Evolutionary conservation across 2,329 filamentous ascomycete genomes (phyloP).

Genomic region (Paraconiothyrium brasiliense): DNA sequence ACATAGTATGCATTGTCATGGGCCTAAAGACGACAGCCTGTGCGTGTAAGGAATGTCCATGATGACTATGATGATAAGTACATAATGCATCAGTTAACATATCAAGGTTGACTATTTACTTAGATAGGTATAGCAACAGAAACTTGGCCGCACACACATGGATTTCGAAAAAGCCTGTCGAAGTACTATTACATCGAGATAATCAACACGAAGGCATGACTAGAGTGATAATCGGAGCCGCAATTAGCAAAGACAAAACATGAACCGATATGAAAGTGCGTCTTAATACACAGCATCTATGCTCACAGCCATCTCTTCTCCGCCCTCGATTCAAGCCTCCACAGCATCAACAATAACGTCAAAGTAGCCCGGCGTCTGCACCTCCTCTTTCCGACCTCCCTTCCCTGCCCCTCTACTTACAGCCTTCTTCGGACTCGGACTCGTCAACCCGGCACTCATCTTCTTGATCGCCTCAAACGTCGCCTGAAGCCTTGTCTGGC

Average conservation of each 20-base stretch:
- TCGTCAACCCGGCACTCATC: constrained; percentile 33
- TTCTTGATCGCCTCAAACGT: constrained; percentile 41
- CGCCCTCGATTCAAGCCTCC: neutral
- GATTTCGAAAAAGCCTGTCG: too few species aligned
- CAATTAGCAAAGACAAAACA: neutral
- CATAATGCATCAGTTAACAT: too few species aligned
- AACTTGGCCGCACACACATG: too few species aligned
- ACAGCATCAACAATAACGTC: constrained; percentile 28
- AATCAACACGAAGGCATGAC: neutral
- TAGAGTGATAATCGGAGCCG: neutral
- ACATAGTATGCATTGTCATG: too few species aligned
- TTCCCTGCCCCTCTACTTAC: neutral
- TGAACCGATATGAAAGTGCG: neutral
- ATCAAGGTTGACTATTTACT: too few species aligned
- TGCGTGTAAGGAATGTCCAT: too few species aligned
- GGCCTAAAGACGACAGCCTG: too few species aligned
- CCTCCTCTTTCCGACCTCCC: constrained; percentile 8
- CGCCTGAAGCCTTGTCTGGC: constrained; percentile 34
- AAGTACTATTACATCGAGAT: too few species aligned
- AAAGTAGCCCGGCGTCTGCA: constrained; percentile 31
- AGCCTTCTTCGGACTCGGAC: constrained; percentile 26
- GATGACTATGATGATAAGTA: too few species aligned
- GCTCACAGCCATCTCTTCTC: neutral
- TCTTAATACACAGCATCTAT: neutral
- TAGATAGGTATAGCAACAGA: too few species aligned